Base-by-base conservation (phyloP, 345 rosid species). In the Xanthoceras sorbifolium region DNA sequence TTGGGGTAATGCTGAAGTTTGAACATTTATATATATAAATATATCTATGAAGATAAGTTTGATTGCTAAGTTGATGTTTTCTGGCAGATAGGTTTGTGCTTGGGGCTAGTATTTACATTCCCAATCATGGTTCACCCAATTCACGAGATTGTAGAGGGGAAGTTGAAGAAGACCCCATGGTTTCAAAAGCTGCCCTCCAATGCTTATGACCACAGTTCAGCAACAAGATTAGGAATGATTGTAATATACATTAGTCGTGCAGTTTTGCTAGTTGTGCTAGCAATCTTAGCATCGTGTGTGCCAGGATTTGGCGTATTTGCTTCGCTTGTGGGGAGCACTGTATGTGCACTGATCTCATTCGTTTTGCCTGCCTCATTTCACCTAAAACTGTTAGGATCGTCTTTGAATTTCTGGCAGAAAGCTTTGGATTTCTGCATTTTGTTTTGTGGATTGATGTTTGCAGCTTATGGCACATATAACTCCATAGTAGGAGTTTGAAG, bases 51-150 rank as follows among this genome's bases (percentile, higher is more conserved):
- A 11, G 18, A 48, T 3, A 28, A 15, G 17, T 25, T 72, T 57
- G 46, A 25, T 70, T 59, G 31, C 70, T 78, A 54, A 61, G 75
- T 32, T 46, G 67, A 15, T 79, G 62, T 40, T 78, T 67, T 20
- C 60, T 66, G 76, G 76, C 92, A 96, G 98, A 79, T 91, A 77
- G 99, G 97, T 8, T 69, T 96, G 84, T 96, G 97, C 85, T 73
- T 92, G 88, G 99, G 90, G 67, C 83, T 96, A 42, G 64, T 87
- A 3, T 96, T 96, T 84, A 93, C 98, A 22, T 89, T 90, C 71
- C 99, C 99, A 0, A 87, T 94, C 77, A 92, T 91, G 98, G 84
- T 90, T 4, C 97, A 90, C 72, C 99, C 98, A 0, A 81, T 94
- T 18, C 84, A 87, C 9, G 99, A 93, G 91, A 94, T 96, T 62